Percentiles rank a stretch among this genome's conserved stretches.
These are phyloP conservation scores for Dendrobium catenatum DNA, from an alignment of 106 monocot genomes.

Conservation along the genomic window DNA sequence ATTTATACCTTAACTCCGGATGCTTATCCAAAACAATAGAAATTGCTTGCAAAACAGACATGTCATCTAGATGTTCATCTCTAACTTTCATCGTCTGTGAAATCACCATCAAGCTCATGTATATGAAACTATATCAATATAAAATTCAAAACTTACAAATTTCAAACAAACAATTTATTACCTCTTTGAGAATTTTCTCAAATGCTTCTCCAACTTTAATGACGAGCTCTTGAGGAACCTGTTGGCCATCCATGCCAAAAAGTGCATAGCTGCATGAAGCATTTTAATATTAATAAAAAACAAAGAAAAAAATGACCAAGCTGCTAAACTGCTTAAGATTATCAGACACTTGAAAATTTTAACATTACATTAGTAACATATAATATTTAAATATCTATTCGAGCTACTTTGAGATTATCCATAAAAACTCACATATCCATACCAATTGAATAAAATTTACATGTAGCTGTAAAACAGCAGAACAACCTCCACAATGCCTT, in stretches of 20 bases:
- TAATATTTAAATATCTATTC: background rate
- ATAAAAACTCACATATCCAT: no score
- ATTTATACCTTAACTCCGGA: constrained; percentile 62
- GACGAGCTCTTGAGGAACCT: constrained; percentile 75
- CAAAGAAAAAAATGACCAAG: background rate
- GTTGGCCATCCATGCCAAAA: constrained; percentile 62
- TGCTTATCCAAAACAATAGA: constrained; percentile 78
- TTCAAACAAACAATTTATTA: constrained; percentile 10
- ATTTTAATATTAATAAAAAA: background rate
- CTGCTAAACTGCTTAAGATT: background rate
- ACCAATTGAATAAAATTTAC: no score
- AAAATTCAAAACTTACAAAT: background rate
- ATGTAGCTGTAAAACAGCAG: background rate
- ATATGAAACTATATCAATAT: constrained; percentile 1
- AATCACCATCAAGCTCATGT: constrained; percentile 3
- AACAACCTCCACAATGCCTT: background rate
- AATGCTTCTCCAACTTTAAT: constrained; percentile 74
- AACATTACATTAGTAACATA: background rate
- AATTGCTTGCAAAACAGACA: constrained; percentile 83
- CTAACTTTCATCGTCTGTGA: constrained; percentile 74
- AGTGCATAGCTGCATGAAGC: constrained; percentile 56
- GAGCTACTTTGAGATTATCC: background rate
- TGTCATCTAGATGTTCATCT: constrained; percentile 62
- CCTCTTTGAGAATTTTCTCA: constrained; percentile 85
- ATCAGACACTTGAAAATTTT: background rate